Conservation (phyloP, 1,284 basidiomycete genomes). For the Mycena citricolor region DNA sequence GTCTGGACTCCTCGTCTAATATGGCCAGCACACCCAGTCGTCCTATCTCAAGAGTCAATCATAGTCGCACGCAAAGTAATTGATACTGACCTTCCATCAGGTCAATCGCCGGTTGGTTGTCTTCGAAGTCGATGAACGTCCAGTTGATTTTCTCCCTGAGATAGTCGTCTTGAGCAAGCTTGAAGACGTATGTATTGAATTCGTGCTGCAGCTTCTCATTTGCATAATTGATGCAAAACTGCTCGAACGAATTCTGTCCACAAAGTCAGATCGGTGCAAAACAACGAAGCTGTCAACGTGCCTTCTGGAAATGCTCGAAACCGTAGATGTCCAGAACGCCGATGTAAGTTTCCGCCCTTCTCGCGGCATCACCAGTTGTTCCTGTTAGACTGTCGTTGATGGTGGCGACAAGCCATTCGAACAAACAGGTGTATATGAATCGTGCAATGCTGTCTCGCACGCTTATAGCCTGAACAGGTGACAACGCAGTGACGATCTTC, state of each 20-base stretch:
- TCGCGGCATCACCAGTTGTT: slow-evolving; percentile 82
- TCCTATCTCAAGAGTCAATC: too few relatives aligned
- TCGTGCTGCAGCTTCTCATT: slow-evolving; percentile 98
- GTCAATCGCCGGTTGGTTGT: slow-evolving; percentile 98
- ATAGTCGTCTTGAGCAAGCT: slow-evolving; percentile 99
- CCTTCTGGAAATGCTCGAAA: slow-evolving; percentile 97
- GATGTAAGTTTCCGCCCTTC: slow-evolving; percentile 93
- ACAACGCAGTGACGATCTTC: slow-evolving; percentile 90
- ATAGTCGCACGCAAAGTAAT: too few relatives aligned
- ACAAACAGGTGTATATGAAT: slow-evolving; percentile 97
- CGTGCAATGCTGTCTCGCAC: slow-evolving; percentile 97
- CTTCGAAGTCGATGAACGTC: slow-evolving; percentile 99
- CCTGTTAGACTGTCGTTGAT: slow-evolving; percentile 95
- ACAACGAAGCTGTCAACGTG: slow-evolving; percentile 22
- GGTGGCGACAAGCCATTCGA: slow-evolving; percentile 97
- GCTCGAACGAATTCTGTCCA: slow-evolving; percentile 91
- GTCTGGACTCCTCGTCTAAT: slow-evolving; percentile 96
- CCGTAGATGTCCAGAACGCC: slow-evolving; percentile 98
- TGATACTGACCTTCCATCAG: slow-evolving; percentile 97
- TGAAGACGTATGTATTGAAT: slow-evolving; percentile 99
- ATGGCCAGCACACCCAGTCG: slow-evolving; percentile 93
- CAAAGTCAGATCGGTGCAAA: slow-evolving; percentile 7
- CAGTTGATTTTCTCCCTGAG: slow-evolving; percentile 98
- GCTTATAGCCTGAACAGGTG: slow-evolving; percentile 85
- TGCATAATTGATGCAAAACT: slow-evolving; percentile 99